phyloP scores from a whole-genome alignment of 2,329 filamentous ascomycete species.

The Arachnomyces sp. region DNA sequence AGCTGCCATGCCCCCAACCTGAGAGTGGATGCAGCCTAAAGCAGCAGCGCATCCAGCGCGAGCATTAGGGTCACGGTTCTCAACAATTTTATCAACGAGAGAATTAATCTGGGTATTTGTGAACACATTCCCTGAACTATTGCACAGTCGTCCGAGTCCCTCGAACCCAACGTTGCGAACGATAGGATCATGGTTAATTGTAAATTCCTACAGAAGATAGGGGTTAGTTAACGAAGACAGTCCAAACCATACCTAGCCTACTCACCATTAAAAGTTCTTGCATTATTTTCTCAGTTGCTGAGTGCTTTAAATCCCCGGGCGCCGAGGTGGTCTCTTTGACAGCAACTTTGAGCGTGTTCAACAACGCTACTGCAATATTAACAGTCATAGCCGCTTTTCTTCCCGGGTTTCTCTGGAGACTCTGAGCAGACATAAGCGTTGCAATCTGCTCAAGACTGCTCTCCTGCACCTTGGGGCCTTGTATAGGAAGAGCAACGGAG shows the following conservation, averaged over 20 bases:
- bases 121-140: conserved; percentile 72
- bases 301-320: conserved; percentile 62
- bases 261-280: conserved; percentile 68
- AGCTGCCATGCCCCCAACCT: conserved; percentile 95
- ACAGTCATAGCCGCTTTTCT: conserved; percentile 84
- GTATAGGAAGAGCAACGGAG: conserved; percentile 80
- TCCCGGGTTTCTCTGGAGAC: conserved; percentile 74
- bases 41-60: conserved; percentile 92
- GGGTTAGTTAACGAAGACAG: conserved; percentile 19
- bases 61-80: conserved; percentile 85
- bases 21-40: conserved; percentile 84
- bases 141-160: conserved; percentile 78
- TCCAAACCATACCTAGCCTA: conserved; percentile 21
- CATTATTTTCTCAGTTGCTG: conserved; percentile 65
- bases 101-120: conserved; percentile 86
- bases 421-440: conserved; percentile 73
- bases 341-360: conserved; percentile 73
- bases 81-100: conserved; percentile 86
- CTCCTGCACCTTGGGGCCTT: conserved; percentile 86
- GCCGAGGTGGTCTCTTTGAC: conserved; percentile 69
- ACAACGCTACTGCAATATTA: conserved; percentile 75
- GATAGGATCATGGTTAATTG: conserved; percentile 75
- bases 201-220: conserved; percentile 47
- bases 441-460: conserved; percentile 90
- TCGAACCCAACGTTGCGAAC: conserved; percentile 79